A percentile compares a stretch with the other conserved stretches of the same genome.
Evolutionary conservation across 2,329 filamentous ascomycete species (phyloP).

Genomic region (Knufia petricola): DNA sequence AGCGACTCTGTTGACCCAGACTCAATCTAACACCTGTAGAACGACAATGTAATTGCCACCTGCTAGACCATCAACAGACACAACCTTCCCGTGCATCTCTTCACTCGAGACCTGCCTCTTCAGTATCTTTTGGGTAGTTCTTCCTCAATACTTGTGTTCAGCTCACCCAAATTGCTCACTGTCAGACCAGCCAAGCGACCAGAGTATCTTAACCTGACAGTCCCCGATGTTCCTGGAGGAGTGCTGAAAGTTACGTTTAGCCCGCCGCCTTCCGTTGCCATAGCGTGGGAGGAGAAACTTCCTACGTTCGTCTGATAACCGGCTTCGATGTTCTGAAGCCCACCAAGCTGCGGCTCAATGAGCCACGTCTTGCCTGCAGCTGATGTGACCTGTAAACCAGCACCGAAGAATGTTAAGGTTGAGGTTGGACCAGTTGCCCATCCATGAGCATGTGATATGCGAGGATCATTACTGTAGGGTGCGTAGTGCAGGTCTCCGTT

Average conservation of each 20-base stretch:
- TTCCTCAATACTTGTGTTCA: not conserved
- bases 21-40: not conserved
- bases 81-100: not conserved
- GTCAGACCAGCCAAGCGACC: conserved; percentile 3
- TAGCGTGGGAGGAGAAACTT: conserved; percentile 24
- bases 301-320: conserved; percentile 32
- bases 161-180: not conserved
- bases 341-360: conserved; percentile 29
- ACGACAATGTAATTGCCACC: conserved; percentile 9
- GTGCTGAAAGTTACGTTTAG: conserved; percentile 11
- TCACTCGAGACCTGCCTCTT: conserved; percentile 3
- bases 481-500: conserved; percentile 41
- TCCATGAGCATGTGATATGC: conserved; percentile 42
- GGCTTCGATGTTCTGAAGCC: conserved; percentile 29
- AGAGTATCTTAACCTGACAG: conserved; percentile 1
- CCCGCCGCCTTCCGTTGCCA: conserved; percentile 6
- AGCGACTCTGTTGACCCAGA: too few relatives aligned
- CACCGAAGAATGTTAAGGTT: conserved; percentile 34
- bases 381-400: conserved; percentile 33
- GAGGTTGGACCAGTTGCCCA: conserved; percentile 43
- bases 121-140: not conserved
- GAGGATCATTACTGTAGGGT: conserved; percentile 40
- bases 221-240: conserved; percentile 9
- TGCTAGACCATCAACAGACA: not conserved
- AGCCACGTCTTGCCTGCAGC: conserved; percentile 30